Evolutionary conservation across 495 filamentous ascomycete genomes (phyloP).

Genomic region (Hypomontagnella monticulosa): DNA sequence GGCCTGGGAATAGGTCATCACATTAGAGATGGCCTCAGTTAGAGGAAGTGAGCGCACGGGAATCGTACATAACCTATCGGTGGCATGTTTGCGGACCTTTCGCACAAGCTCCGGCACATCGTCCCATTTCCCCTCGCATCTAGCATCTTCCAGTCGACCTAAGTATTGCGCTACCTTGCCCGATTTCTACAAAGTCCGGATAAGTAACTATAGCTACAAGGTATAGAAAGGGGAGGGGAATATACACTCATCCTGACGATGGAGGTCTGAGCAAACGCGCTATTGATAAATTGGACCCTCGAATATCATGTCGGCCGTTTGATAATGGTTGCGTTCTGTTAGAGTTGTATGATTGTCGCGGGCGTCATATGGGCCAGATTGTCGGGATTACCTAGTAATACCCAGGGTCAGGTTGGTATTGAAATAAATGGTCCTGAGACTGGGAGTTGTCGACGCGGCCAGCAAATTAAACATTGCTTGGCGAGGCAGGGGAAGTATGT

Average conservation of each 20-base stretch:
- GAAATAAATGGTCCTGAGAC: not conserved
- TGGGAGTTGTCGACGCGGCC: slow-evolving; percentile 14
- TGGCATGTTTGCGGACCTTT: slow-evolving; percentile 93
- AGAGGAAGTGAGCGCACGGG: slow-evolving; percentile 17
- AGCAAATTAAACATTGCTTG: slow-evolving; percentile 36
- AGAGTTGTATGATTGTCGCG: slow-evolving; percentile 4
- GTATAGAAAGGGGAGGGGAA: slow-evolving; percentile 9
- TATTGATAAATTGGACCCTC: slow-evolving; percentile 29
- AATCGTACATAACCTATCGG: slow-evolving; percentile 80
- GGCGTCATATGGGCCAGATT: slow-evolving; percentile 16
- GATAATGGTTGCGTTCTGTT: not conserved
- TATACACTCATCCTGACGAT: slow-evolving; percentile 47
- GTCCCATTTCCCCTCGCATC: slow-evolving; percentile 88
- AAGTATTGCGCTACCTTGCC: slow-evolving; percentile 83
- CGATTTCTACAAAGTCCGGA: slow-evolving; percentile 49
- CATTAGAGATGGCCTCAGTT: slow-evolving; percentile 10
- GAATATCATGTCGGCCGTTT: slow-evolving; percentile 41
- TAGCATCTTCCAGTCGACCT: slow-evolving; percentile 80
- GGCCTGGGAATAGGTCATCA: slow-evolving; percentile 60
- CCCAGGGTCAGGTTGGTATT: slow-evolving; percentile 21
- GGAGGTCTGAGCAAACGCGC: slow-evolving; percentile 39
- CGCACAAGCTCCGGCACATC: slow-evolving; percentile 88
- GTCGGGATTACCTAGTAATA: slow-evolving; percentile 22
- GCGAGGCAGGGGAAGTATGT: slow-evolving; percentile 27
- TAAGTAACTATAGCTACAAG: slow-evolving; percentile 17